Percentiles rank a stretch among this genome's conserved stretches.
These are phyloP conservation scores for Colletotrichum sp. DNA, from an alignment of 2,329 filamentous ascomycete genomes.

Conservation along the genomic window DNA sequence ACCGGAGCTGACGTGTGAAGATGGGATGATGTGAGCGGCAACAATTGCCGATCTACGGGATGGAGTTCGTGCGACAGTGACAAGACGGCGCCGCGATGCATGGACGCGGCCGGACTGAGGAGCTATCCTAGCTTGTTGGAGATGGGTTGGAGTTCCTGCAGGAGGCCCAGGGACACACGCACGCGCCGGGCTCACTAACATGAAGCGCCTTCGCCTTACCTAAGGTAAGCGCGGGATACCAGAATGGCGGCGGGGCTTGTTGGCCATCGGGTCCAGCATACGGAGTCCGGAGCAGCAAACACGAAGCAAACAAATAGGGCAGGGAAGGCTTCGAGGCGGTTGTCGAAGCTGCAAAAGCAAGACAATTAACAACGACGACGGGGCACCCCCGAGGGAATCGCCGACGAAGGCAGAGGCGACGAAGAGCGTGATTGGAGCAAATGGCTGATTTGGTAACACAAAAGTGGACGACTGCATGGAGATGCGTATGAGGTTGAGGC, in stretches of 20 bases:
- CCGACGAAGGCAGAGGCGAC: not conserved
- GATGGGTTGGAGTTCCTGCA: not conserved
- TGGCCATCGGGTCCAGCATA: not conserved
- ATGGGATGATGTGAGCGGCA: not conserved
- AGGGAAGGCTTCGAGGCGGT: not conserved
- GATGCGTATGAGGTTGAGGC: not conserved
- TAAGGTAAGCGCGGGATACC: not conserved
- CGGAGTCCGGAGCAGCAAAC: not conserved
- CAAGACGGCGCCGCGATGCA: not conserved
- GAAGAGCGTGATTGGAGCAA: not conserved
- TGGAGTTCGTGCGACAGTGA: not conserved
- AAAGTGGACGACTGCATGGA: not conserved
- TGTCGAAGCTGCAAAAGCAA: not conserved
- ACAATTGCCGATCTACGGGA: conserved; percentile 1
- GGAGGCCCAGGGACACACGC: not conserved
- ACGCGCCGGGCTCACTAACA: not conserved
- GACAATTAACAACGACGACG: not conserved
- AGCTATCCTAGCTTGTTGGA: not conserved
- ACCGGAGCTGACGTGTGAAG: not conserved
- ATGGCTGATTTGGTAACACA: not conserved
- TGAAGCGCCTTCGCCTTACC: not conserved
- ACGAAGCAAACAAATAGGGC: not conserved
- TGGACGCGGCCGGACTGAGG: not conserved
- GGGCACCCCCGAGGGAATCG: not conserved
- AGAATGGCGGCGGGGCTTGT: not conserved